Evolutionary conservation across 225 moss, liverwort and hornwort genomes (phyloP).

Genomic region (Lunularia cruciata): DNA sequence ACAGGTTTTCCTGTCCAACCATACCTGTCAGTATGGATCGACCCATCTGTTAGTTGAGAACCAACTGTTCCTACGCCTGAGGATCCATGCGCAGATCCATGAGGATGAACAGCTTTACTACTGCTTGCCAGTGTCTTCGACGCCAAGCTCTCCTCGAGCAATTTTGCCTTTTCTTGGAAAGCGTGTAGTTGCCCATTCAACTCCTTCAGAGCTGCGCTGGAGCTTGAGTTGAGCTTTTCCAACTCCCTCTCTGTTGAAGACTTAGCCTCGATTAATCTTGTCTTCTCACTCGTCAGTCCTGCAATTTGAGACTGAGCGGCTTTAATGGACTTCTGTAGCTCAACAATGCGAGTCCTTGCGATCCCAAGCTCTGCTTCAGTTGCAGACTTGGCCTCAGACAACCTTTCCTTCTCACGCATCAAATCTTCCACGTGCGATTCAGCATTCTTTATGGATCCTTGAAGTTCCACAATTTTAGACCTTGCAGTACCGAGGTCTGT

Average conservation of each 20-base stretch:
- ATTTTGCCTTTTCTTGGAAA: background rate
- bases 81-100: background rate
- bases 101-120: background rate
- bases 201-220: conserved; percentile 4
- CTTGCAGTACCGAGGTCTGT: conserved; percentile 14
- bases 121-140: background rate
- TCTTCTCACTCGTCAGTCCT: conserved; percentile 12
- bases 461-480: conserved; percentile 3
- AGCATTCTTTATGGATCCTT: conserved; percentile 15
- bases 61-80: conserved; percentile 5
- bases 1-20: conserved; percentile 19
- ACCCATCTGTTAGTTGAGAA: background rate
- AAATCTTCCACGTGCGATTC: conserved; percentile 13
- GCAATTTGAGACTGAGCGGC: background rate
- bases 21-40: conserved; percentile 13
- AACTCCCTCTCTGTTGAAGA: conserved; percentile 5
- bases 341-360: background rate
- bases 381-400: conserved; percentile 16
- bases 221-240: conserved; percentile 8
- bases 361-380: conserved; percentile 9
- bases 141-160: background rate
- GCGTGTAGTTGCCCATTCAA: conserved; percentile 11
- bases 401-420: conserved; percentile 6
- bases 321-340: conserved; percentile 18
- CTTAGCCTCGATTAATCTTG: conserved; percentile 6